Percentiles rank a stretch among this genome's conserved stretches.
phyloP scores from a whole-genome alignment of 1,284 basidiomycete species.

The Ceratobasidium papillatum region DNA sequence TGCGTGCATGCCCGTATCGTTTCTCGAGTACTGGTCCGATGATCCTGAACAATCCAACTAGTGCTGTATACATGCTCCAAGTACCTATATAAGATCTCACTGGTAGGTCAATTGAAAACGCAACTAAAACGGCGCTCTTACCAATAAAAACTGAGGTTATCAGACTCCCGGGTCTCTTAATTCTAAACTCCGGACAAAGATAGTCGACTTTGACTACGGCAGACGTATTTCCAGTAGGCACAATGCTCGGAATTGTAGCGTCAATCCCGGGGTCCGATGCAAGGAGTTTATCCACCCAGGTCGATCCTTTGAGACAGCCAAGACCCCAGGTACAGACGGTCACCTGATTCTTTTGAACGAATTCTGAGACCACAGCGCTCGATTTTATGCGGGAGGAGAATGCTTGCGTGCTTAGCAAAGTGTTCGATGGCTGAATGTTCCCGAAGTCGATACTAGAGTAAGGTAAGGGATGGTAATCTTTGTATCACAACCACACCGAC shows the following conservation, averaged over 20 bases:
- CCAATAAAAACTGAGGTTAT: conserved; percentile 18
- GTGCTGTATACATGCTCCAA: conserved; percentile 17
- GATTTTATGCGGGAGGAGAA: neutral
- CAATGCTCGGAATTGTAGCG: neutral
- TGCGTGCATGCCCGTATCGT: neutral
- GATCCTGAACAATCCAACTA: conserved; percentile 1
- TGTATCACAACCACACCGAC: neutral
- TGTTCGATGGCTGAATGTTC: conserved; percentile 6
- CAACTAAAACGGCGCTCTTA: neutral
- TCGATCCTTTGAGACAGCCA: neutral
- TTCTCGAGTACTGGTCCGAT: conserved; percentile 8
- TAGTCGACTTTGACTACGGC: conserved; percentile 16
- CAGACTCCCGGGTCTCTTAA: conserved; percentile 8
- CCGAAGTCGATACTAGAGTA: conserved; percentile 13
- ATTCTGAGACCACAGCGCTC: neutral
- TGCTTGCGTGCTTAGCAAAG: neutral
- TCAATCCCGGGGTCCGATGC: neutral
- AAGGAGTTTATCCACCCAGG: neutral
- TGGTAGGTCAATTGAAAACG: too few relatives aligned
- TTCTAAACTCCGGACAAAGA: neutral
- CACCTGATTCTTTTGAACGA: neutral
- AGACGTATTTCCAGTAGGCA: neutral
- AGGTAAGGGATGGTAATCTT: neutral
- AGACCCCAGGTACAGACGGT: neutral
- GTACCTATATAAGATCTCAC: too few relatives aligned